A percentile compares a stretch with the other conserved stretches of the same genome.
phyloP scores from a whole-genome alignment of 441 rosid genomes.

The Cnidoscolus chayamansa region DNA sequence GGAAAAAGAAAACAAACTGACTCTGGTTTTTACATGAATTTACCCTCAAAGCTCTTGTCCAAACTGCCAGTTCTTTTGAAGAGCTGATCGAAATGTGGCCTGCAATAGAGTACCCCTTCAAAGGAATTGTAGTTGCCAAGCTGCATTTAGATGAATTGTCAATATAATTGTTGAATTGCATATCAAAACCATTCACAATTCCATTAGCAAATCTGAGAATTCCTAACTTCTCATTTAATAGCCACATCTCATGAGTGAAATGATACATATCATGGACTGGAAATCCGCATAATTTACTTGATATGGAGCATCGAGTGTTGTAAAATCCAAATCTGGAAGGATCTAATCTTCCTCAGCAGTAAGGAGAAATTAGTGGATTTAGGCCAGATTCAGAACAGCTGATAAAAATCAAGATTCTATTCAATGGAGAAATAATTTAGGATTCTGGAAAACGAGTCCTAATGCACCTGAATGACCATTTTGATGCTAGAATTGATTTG shows the following conservation, averaged over 20 bases:
- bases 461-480: background rate
- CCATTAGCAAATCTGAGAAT: too few relatives aligned
- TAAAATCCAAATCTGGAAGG: background rate
- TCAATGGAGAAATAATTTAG: background rate
- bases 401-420: background rate
- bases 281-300: too few relatives aligned
- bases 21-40: background rate
- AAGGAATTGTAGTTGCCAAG: slow-evolving; percentile 94
- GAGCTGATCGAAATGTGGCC: slow-evolving; percentile 94
- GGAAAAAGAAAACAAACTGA: background rate
- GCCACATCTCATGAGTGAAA: background rate
- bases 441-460: background rate
- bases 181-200: background rate
- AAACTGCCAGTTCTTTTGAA: slow-evolving; percentile 98
- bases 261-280: too few relatives aligned
- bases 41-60: slow-evolving; percentile 95
- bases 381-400: background rate
- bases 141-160: slow-evolving; percentile 45
- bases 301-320: background rate
- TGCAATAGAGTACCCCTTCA: slow-evolving; percentile 90
- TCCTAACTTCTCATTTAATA: background rate
- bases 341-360: background rate
- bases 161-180: slow-evolving; percentile 1
- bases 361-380: background rate
- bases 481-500: background rate